Conservation (phyloP, 805 yeast species). For the Saccharomycopsis amapae region DNA sequence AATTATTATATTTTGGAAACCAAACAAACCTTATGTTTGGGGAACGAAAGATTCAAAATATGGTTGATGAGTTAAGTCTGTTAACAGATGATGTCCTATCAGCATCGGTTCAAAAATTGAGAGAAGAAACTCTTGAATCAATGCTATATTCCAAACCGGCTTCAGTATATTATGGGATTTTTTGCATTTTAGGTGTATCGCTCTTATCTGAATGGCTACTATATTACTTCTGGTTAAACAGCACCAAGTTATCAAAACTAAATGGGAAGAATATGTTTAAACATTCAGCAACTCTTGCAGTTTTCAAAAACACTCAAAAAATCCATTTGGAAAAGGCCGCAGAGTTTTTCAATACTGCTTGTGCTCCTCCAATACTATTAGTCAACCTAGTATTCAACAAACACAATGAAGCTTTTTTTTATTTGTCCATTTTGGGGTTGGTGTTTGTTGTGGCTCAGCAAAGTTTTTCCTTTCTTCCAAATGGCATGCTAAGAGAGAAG, state of each 20-base stretch:
- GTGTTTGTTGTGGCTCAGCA: background rate
- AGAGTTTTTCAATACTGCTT: background rate
- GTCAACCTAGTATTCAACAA: background rate
- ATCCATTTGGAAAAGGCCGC: background rate
- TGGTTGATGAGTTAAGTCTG: background rate
- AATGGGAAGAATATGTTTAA: background rate
- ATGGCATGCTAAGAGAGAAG: too few relatives aligned
- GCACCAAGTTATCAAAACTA: background rate
- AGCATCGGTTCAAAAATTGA: background rate
- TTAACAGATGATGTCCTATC: background rate
- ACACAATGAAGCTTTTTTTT: slow-evolving; percentile 3
- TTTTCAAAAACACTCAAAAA: background rate
- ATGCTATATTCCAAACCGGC: background rate
- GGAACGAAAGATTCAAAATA: background rate
- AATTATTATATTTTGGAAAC: background rate
- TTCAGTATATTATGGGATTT: background rate
- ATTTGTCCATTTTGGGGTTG: background rate
- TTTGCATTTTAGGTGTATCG: background rate
- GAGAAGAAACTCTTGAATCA: background rate
- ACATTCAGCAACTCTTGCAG: slow-evolving; percentile 1
- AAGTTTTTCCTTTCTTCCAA: background rate
- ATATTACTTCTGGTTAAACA: slow-evolving; percentile 1
- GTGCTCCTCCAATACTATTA: slow-evolving; percentile 1
- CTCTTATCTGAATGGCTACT: background rate
- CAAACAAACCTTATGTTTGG: background rate